These are phyloP conservation scores for Fusarium hostae DNA, from an alignment of 2,329 filamentous ascomycete species.

Conservation along the genomic window DNA sequence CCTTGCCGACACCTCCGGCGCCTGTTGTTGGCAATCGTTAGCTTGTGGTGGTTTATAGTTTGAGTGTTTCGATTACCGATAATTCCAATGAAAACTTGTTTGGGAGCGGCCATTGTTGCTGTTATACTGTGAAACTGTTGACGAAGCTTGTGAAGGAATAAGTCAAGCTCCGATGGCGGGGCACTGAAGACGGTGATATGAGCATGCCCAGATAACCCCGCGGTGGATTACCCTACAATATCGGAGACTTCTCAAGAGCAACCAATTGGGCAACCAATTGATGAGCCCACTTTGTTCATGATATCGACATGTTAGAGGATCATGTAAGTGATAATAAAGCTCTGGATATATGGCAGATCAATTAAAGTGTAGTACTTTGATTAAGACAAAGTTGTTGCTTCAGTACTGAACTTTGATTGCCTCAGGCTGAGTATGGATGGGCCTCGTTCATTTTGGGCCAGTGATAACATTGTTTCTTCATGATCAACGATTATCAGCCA, in stretches of 20 bases:
- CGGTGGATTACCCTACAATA: constrained; percentile 43
- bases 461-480: background rate
- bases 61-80: constrained; percentile 54
- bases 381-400: background rate
- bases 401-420: constrained; percentile 28
- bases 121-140: constrained; percentile 19
- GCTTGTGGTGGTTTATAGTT: background rate
- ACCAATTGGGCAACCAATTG: constrained; percentile 30
- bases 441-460: background rate
- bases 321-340: background rate
- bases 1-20: constrained; percentile 91
- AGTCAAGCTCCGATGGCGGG: constrained; percentile 52
- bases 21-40: constrained; percentile 62
- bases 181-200: constrained; percentile 37
- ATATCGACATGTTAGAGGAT: background rate
- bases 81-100: constrained; percentile 64
- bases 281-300: constrained; percentile 11
- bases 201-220: constrained; percentile 42
- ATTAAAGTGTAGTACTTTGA: background rate
- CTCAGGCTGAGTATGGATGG: constrained; percentile 35
- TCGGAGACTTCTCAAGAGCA: constrained; percentile 16
- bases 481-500: background rate
- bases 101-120: constrained; percentile 56
- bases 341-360: background rate
- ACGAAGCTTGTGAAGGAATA: constrained; percentile 42